Conservation (phyloP, 352 stramenopile genomes). For the Pythium folliculosum region DNA sequence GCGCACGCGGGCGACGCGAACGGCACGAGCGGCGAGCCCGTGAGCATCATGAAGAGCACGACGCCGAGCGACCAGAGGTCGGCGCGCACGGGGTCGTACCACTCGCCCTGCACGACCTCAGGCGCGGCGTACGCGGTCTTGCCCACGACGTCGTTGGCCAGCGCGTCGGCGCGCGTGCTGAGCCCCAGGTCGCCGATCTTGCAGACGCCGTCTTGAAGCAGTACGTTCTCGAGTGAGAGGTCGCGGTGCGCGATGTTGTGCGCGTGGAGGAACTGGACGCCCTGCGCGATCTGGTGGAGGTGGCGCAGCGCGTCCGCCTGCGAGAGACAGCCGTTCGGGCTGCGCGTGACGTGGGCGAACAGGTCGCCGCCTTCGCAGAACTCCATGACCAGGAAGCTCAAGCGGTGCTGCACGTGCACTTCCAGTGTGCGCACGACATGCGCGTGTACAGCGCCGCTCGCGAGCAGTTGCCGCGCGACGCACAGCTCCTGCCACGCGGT, state of each 20-base stretch:
- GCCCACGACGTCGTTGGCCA: slow-evolving; percentile 16
- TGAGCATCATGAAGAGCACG: slow-evolving; percentile 24
- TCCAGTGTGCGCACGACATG: slow-evolving; percentile 13
- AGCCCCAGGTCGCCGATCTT: slow-evolving; percentile 67
- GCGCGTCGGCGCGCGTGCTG: slow-evolving; percentile 26
- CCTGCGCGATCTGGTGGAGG: slow-evolving; percentile 32
- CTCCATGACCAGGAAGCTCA: slow-evolving; percentile 15
- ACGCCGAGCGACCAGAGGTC: slow-evolving; percentile 27
- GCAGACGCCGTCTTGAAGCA: slow-evolving; percentile 42
- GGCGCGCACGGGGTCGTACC: slow-evolving; percentile 17
- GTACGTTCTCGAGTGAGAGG: slow-evolving; percentile 46
- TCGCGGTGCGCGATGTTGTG: slow-evolving; percentile 38
- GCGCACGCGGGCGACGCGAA: slow-evolving; percentile 37
- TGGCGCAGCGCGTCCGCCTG: slow-evolving; percentile 20
- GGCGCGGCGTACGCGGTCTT: slow-evolving; percentile 38
- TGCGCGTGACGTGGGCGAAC: slow-evolving; percentile 8
- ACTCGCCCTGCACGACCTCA: slow-evolving; percentile 31
- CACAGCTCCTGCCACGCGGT: slow-evolving; percentile 13
- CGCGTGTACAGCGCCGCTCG: slow-evolving; percentile 4
- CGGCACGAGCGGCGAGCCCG: slow-evolving; percentile 23
- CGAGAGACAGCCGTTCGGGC: not conserved
- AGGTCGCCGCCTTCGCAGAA: slow-evolving; percentile 18
- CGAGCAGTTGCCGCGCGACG: slow-evolving; percentile 5
- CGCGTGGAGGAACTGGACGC: slow-evolving; percentile 33
- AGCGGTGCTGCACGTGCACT: not conserved